A percentile compares a stretch with the other conserved stretches of the same genome.
These are phyloP conservation scores for Grifola frondosa DNA, from an alignment of 1,284 basidiomycete species.

Conservation along the genomic window DNA sequence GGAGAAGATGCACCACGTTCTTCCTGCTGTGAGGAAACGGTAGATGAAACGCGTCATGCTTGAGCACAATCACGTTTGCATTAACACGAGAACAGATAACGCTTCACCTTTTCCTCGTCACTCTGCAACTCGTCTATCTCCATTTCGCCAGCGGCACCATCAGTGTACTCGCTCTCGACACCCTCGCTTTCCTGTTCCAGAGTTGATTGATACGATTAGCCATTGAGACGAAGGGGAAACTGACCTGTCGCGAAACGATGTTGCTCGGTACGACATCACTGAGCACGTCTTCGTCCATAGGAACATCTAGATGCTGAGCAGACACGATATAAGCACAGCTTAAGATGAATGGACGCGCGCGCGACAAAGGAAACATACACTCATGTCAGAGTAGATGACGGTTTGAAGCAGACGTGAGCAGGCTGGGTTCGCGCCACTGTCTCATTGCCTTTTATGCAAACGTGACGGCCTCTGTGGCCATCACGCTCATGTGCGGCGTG, in stretches of 20 bases:
- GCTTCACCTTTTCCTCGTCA: conserved; percentile 52
- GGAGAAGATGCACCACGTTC: conserved; percentile 36
- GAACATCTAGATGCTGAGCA: conserved; percentile 19
- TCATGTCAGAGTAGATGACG: background rate
- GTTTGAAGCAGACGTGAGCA: too few species aligned
- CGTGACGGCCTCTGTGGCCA: too few species aligned
- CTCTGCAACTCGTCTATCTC: conserved; percentile 68
- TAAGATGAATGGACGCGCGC: background rate
- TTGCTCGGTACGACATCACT: conserved; percentile 82
- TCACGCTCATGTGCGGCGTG: too few species aligned
- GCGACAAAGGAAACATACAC: background rate
- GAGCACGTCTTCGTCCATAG: conserved; percentile 71
- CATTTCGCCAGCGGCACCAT: conserved; percentile 35
- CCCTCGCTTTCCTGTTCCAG: conserved; percentile 64
- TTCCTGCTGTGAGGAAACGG: conserved; percentile 21
- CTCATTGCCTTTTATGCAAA: too few species aligned
- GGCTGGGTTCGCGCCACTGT: too few species aligned
- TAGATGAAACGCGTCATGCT: conserved; percentile 12
- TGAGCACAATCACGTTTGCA: too few species aligned
- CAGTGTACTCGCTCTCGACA: conserved; percentile 62
- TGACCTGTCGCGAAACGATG: conserved; percentile 77
- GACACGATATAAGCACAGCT: too few species aligned
- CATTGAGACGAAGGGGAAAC: conserved; percentile 11
- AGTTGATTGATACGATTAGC: conserved; percentile 1
- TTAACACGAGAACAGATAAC: too few species aligned